Percentiles rank a stretch among this genome's conserved stretches.
These are phyloP conservation scores for Bathelium albidoporum DNA, from an alignment of 495 filamentous ascomycete genomes.

Conservation along the genomic window DNA sequence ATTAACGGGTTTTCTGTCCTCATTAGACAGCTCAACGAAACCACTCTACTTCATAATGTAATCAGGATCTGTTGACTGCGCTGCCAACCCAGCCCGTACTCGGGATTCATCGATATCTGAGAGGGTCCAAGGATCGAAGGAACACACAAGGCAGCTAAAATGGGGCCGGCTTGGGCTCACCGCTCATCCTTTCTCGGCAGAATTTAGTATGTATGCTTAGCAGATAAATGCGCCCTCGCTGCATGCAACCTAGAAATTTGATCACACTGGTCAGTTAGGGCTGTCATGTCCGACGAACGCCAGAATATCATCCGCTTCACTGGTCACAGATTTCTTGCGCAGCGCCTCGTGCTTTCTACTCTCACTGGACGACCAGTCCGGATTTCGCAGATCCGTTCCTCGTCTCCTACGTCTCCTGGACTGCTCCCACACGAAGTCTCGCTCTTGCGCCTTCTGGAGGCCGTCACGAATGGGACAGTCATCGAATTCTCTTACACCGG, in stretches of 20 bases:
- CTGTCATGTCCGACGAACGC: constrained; percentile 6
- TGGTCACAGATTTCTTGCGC: constrained; percentile 67
- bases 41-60: not conserved
- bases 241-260: not conserved
- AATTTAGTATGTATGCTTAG: too few species aligned
- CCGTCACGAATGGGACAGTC: constrained; percentile 86
- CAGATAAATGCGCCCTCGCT: not conserved
- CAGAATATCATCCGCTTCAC: constrained; percentile 43
- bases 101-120: not conserved
- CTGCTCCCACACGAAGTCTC: constrained; percentile 88
- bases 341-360: constrained; percentile 80
- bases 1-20: not conserved
- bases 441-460: constrained; percentile 86
- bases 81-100: not conserved
- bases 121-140: not conserved
- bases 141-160: not conserved
- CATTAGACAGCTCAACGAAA: not conserved
- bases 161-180: not conserved
- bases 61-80: not conserved
- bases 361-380: constrained; percentile 81
- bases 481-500: constrained; percentile 95
- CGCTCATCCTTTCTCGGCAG: not conserved
- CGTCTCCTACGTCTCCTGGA: constrained; percentile 73
- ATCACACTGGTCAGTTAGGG: not conserved
- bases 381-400: constrained; percentile 84